A percentile compares a stretch with the other conserved stretches of the same genome.
Conservation (phyloP, 805 yeast species). For the Tetrapisispora arboricola region DNA sequence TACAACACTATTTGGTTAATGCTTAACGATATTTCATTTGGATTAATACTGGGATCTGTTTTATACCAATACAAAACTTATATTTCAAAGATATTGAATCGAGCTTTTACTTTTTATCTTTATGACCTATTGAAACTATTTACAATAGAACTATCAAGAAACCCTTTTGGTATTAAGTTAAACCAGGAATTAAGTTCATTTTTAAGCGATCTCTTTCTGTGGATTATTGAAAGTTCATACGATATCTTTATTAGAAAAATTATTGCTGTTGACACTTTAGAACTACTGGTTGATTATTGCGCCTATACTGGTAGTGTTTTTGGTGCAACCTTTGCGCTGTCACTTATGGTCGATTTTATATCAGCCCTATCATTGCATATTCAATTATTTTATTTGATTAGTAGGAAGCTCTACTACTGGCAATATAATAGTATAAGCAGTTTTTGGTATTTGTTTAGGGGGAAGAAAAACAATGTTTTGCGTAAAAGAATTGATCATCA, state of each 20-base stretch:
- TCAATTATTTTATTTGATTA: slow-evolving; percentile 64
- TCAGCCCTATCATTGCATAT: slow-evolving; percentile 61
- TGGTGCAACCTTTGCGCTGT: slow-evolving; percentile 65
- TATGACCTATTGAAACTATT: slow-evolving; percentile 38
- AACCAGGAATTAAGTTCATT: slow-evolving; percentile 79
- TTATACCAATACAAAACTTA: slow-evolving; percentile 32
- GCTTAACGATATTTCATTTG: slow-evolving; percentile 70
- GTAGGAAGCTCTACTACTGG: slow-evolving; percentile 70
- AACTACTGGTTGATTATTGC: slow-evolving; percentile 25
- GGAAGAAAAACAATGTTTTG: slow-evolving; percentile 75
- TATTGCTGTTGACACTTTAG: slow-evolving; percentile 18
- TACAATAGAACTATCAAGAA: slow-evolving; percentile 67
- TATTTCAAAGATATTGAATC: slow-evolving; percentile 31
- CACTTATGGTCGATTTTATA: slow-evolving; percentile 54
- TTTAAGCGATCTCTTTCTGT: slow-evolving; percentile 73
- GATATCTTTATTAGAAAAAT: slow-evolving; percentile 16
- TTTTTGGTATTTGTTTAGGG: slow-evolving; percentile 75
- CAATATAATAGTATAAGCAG: slow-evolving; percentile 61
- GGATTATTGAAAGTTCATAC: slow-evolving; percentile 72
- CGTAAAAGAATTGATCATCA: slow-evolving; percentile 80
- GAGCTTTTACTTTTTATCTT: slow-evolving; percentile 11
- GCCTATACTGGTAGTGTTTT: slow-evolving; percentile 35
- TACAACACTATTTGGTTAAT: slow-evolving; percentile 87
- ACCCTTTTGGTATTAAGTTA: slow-evolving; percentile 90
- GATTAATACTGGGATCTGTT: slow-evolving; percentile 46